phyloP scores from a whole-genome alignment of 176 grass and related monocot species.

The Alloteropsis semialata region DNA sequence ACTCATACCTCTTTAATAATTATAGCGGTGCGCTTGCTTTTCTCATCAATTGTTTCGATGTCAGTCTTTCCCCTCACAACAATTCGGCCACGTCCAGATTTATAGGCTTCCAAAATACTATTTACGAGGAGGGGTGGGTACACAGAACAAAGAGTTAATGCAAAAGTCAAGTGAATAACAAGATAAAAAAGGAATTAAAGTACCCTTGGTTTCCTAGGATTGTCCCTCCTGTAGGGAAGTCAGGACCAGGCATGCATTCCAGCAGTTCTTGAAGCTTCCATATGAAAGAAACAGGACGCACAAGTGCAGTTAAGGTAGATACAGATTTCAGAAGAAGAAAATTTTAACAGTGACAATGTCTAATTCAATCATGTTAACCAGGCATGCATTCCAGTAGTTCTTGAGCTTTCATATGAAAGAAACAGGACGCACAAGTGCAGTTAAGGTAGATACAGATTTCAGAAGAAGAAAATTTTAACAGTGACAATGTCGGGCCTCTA shows the following conservation, averaged over 20 bases:
- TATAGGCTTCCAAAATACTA: constrained; percentile 95
- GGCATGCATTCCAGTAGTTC: constrained; percentile 97
- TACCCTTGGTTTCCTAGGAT: constrained; percentile 90
- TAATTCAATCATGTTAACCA: constrained; percentile 26
- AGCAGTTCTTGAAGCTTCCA: constrained; percentile 90
- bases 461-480: constrained; percentile 17
- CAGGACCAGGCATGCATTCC: constrained; percentile 95
- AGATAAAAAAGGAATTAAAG: not conserved
- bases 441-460: not conserved
- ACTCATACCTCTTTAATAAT: constrained; percentile 87
- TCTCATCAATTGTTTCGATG: constrained; percentile 71
- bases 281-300: constrained; percentile 23
- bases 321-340: not conserved
- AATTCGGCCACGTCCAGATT: constrained; percentile 72
- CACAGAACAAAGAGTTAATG: not conserved
- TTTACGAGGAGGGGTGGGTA: not conserved
- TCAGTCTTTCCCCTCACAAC: constrained; percentile 92
- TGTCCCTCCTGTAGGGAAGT: constrained; percentile 95
- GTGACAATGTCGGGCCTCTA: not conserved
- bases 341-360: constrained; percentile 1
- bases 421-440: not conserved
- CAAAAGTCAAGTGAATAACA: constrained; percentile 12
- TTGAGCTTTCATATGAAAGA: constrained; percentile 58
- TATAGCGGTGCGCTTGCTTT: constrained; percentile 73
- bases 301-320: not conserved